Evolutionary conservation across 768 basidiomycete genomes (phyloP), one percentile per base, ranked within the genome.

Genomic region (Lactarius deliciosus): DNA sequence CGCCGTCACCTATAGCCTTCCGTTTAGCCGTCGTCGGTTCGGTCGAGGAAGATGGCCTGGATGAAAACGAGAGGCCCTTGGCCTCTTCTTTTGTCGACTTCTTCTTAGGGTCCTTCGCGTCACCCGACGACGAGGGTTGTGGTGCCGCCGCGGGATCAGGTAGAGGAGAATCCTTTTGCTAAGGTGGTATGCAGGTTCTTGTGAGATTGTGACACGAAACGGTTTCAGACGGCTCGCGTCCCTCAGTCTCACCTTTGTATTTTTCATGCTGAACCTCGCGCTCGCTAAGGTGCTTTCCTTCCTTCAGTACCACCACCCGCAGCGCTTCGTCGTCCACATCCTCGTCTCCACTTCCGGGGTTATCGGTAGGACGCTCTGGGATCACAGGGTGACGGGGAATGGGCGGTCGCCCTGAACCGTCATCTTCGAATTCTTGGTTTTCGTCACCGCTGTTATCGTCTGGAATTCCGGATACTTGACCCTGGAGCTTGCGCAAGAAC

Each of bases 221-320:
- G 8, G 28, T 64, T n/a, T 28, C 9, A 20, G 10, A n/a, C 43
- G 20, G 20, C 40, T 16, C 57, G 57, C 32, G 64, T 28, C 50
- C 20, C 45, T 69, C 22, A 1, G 30, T 72, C 80, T 59, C 66
- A 92, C 91, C 90, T 81, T 83, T 86, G 63, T 92, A 84, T 62
- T 82, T 81, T 71, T 91, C 82, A 73, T 91, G 88, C 80, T 92
- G 89, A 5, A 82, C 93, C 72, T 96, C 92, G 62, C 83, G 78
- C 68, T 83, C 88, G 2, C 85, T 86, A 53, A 97, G 80, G 79
- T 97, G 95, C 74, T 92, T 96, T 32, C 95, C 94, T 70, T 89
- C 85, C 73, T 85, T 92, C 70, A 97, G 75, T 10, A 96, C 94
- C 4, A 97, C 92, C 9, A 97, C 86, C 73, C 92, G 91, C 2